Evolutionary conservation across 129 eudicot species (phyloP), one percentile per base, ranked within the genome.

Genomic region (Sambucus nigra): DNA sequence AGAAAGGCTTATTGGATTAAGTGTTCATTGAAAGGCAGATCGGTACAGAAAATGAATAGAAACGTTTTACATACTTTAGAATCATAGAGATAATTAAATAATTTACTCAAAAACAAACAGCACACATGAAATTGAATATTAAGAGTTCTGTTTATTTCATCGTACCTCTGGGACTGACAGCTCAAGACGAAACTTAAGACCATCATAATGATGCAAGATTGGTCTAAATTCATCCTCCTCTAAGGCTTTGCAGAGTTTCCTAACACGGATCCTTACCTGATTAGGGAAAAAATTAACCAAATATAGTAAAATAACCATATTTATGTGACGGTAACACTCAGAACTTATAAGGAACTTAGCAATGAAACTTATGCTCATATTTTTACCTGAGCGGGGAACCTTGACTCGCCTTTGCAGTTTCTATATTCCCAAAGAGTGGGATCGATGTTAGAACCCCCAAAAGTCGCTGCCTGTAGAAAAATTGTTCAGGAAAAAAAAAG

Each of bases 391-490:
- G 99, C 99, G 64, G 99, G 99, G 67, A 92, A 92, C 80, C 99
- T 77, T 11, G 99, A 92, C 76, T 92, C 99, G 22, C 99, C 99
- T 77, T 77, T 92, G 78, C 99, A 92, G 50, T 92, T 92, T 79
- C 86, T 92, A 74, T 92, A 96, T 76, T 92, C 99, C 99, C 99
- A 92, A 54, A 96, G 96, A 74, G 94, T 86, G 25, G 99, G 85
- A 80, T 92, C 99, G 11, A 92, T 92, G 86, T 92, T 92, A 41
- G 99, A 86, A 60, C 99, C 99, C 58, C 99, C 99, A 73, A 92
- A 92, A 50, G 73, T 80, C 48, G 96, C 47, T 57, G 99, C 99
- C 99, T 92, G 67, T 42, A 48, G 4, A 57, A 64, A 18, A 24
- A 25, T 25, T 25, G 44, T 57, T 65, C 49, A 55, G n/a, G n/a